These are phyloP conservation scores for Colletotrichum liriopes DNA, from an alignment of 2,329 filamentous ascomycete genomes.

Conservation along the genomic window DNA sequence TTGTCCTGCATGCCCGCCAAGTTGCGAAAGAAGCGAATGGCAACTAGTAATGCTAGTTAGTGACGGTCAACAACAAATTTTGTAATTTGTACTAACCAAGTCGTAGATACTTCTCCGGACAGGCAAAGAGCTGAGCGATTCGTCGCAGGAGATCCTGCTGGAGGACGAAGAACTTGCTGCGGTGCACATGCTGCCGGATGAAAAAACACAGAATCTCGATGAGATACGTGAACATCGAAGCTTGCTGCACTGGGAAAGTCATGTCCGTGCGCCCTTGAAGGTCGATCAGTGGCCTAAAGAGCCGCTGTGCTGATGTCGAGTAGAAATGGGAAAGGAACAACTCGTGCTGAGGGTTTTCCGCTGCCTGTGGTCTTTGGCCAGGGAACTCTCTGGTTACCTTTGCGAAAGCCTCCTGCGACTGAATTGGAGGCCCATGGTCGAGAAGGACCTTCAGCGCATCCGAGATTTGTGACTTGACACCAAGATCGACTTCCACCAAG, in stretches of 20 bases:
- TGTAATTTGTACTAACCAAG: constrained; percentile 75
- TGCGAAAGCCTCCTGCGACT: constrained; percentile 71
- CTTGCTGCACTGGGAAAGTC: constrained; percentile 84
- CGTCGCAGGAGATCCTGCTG: constrained; percentile 83
- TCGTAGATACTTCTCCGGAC: constrained; percentile 92
- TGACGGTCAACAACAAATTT: neutral
- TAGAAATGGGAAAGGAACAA: constrained; percentile 92
- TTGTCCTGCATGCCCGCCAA: constrained; percentile 90
- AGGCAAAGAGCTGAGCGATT: constrained; percentile 85
- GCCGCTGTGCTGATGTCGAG: constrained; percentile 84
- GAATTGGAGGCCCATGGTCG: constrained; percentile 73
- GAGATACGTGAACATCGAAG: constrained; percentile 91
- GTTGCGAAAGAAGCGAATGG: constrained; percentile 93
- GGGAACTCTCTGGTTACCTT: constrained; percentile 80
- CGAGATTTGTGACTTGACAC: constrained; percentile 94
- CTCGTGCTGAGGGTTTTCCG: constrained; percentile 82
- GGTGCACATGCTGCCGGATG: constrained; percentile 87
- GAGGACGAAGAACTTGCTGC: constrained; percentile 90
- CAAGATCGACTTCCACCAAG: constrained; percentile 90
- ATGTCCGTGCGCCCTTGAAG: constrained; percentile 80
- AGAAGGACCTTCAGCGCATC: constrained; percentile 95
- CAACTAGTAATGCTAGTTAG: constrained; percentile 66
- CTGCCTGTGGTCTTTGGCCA: constrained; percentile 69
- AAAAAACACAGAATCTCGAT: constrained; percentile 97
- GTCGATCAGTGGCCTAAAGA: constrained; percentile 90